Conservation (phyloP, 148 eudicot genomes). For the Tetragonia tetragonoides region DNA sequence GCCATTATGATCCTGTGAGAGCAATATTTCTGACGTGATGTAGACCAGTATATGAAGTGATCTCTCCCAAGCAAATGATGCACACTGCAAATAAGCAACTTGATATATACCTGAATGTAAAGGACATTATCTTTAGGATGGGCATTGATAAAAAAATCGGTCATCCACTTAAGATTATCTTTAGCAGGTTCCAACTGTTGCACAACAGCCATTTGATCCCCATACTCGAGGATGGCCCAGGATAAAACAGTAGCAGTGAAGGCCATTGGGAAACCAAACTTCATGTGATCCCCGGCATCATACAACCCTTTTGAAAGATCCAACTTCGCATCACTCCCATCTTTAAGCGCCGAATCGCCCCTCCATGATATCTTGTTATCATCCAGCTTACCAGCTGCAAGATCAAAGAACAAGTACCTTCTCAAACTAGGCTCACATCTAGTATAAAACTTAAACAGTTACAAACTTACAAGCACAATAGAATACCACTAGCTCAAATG, state of each 20-base stretch:
- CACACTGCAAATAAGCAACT: not conserved
- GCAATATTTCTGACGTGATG: not conserved
- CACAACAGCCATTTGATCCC: slow-evolving; percentile 75
- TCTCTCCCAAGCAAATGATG: not conserved
- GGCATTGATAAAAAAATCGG: slow-evolving; percentile 71
- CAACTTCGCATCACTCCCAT: slow-evolving; percentile 63
- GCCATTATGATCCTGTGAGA: not conserved
- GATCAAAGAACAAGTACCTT: slow-evolving; percentile 14
- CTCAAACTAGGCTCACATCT: not conserved
- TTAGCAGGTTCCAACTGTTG: slow-evolving; percentile 69
- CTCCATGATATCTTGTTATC: slow-evolving; percentile 78
- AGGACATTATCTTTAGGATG: slow-evolving; percentile 74
- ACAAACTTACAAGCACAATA: not conserved
- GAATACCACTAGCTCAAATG: not conserved
- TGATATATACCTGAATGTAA: slow-evolving; percentile 67
- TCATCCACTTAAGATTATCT: slow-evolving; percentile 81
- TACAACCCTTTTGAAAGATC: slow-evolving; percentile 93
- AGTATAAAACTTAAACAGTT: not conserved
- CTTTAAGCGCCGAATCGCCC: slow-evolving; percentile 78
- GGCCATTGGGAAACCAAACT: slow-evolving; percentile 93
- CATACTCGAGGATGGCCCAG: slow-evolving; percentile 92
- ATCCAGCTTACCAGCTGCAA: slow-evolving; percentile 86
- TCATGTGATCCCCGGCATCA: slow-evolving; percentile 98
- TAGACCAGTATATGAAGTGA: not conserved
- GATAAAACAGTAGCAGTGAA: slow-evolving; percentile 88